Conservation (phyloP, 2,329 filamentous ascomycete genomes). For the Ophiostoma ips region DNA sequence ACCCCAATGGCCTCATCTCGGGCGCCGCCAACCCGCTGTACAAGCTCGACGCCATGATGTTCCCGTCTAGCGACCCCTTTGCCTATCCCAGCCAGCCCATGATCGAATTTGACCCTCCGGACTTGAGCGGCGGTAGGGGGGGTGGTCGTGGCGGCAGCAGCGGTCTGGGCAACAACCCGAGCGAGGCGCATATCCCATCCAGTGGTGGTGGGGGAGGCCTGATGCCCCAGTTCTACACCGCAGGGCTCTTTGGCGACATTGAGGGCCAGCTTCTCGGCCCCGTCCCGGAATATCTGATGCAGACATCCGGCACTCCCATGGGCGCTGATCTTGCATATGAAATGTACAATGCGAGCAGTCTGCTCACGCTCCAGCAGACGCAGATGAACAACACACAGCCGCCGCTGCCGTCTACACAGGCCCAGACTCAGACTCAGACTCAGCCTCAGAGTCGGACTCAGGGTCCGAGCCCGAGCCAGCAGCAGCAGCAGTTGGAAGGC, state of each 20-base stretch:
- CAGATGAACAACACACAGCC: conserved; percentile 7
- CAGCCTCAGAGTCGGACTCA: too few relatives aligned
- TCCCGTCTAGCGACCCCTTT: conserved; percentile 63
- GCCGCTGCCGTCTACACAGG: conserved; percentile 6
- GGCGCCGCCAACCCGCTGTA: conserved; percentile 36
- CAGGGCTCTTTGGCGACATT: conserved; percentile 46
- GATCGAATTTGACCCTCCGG: conserved; percentile 33
- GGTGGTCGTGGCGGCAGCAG: not conserved
- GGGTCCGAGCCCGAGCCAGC: conserved; percentile 5
- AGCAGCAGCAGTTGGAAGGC: conserved; percentile 3
- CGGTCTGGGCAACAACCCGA: not conserved
- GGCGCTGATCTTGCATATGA: conserved; percentile 10
- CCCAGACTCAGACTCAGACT: too few relatives aligned
- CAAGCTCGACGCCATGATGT: conserved; percentile 68
- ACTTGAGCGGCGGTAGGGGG: conserved; percentile 6
- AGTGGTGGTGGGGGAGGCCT: too few relatives aligned
- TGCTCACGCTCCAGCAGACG: conserved; percentile 10
- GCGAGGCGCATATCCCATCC: conserved; percentile 3
- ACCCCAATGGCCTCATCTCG: not conserved
- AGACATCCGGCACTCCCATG: conserved; percentile 4
- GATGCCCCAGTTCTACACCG: conserved; percentile 35
- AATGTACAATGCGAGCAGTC: conserved; percentile 11
- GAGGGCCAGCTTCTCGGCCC: conserved; percentile 62
- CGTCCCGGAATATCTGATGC: conserved; percentile 23
- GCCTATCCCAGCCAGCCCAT: conserved; percentile 64